Evolutionary conservation across 2,329 filamentous ascomycete species (phyloP).

Genomic region (Colletotrichum sp.): DNA sequence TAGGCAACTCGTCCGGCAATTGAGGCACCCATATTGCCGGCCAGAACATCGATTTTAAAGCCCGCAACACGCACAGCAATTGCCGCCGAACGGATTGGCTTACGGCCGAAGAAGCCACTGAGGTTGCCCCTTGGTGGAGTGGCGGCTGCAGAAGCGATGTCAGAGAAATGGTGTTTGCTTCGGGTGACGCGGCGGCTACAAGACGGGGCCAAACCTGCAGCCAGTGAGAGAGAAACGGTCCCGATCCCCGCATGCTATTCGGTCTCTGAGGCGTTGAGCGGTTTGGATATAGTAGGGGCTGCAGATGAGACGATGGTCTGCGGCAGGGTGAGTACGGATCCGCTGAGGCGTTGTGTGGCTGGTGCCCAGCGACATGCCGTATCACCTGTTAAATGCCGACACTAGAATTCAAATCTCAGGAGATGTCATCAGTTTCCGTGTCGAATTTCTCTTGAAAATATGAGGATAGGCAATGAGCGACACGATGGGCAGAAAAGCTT

Average conservation of each 20-base stretch:
- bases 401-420: neutral
- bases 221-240: neutral
- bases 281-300: conserved; percentile 70
- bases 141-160: neutral
- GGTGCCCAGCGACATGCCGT: neutral
- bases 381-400: neutral
- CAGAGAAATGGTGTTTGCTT: neutral
- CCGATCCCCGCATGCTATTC: neutral
- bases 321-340: neutral
- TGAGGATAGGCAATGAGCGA: neutral
- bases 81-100: neutral
- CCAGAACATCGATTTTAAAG: fast-evolving
- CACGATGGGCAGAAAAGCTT: neutral
- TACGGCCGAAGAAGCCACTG: neutral
- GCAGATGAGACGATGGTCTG: conserved; percentile 68
- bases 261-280: conserved; percentile 59
- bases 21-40: neutral
- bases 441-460: neutral
- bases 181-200: neutral
- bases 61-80: neutral
- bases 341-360: neutral
- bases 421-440: neutral
- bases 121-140: neutral
- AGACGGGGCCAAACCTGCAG: neutral
- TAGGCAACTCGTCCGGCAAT: neutral